A percentile compares a stretch with the other conserved stretches of the same genome.
These are phyloP conservation scores for Phoma sp. DNA, from an alignment of 2,329 filamentous ascomycete genomes.

Conservation along the genomic window DNA sequence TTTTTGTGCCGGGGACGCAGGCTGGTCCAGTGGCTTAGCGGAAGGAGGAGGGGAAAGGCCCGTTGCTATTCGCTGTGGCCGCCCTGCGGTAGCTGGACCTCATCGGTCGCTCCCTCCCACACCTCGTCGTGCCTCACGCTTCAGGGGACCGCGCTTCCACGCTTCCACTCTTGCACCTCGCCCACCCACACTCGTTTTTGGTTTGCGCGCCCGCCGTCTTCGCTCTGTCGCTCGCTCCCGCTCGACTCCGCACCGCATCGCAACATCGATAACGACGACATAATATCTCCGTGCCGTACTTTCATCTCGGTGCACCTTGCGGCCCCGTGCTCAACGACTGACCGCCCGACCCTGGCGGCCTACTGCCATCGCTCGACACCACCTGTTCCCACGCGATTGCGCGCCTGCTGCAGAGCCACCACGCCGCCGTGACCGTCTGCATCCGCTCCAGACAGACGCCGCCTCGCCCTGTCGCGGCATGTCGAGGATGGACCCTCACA, in stretches of 20 bases:
- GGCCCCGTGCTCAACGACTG: slow-evolving; percentile 23
- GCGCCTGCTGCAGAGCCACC: slow-evolving; percentile 3
- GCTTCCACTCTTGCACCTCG: slow-evolving; percentile 7
- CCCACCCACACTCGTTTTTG: slow-evolving; percentile 17
- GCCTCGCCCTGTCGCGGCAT: slow-evolving; percentile 33
- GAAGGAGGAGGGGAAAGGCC: slow-evolving; percentile 14
- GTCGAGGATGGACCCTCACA: slow-evolving; percentile 39
- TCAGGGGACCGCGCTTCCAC: slow-evolving; percentile 10
- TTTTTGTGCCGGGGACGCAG: slow-evolving; percentile 36
- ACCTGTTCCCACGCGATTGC: slow-evolving; percentile 21
- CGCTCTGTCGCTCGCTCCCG: slow-evolving; percentile 9
- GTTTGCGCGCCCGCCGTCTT: slow-evolving; percentile 2
- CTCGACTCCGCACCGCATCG: not conserved
- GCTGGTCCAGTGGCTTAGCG: slow-evolving; percentile 27
- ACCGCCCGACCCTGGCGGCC: slow-evolving; percentile 11
- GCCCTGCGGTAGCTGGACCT: slow-evolving; percentile 15
- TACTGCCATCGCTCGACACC: slow-evolving; percentile 5
- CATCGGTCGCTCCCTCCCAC: slow-evolving; percentile 16
- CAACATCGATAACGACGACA: slow-evolving; percentile 11
- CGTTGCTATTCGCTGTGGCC: slow-evolving; percentile 10
- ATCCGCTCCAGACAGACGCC: slow-evolving; percentile 14
- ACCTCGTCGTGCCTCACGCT: slow-evolving; percentile 6
- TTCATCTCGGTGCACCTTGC: slow-evolving; percentile 19
- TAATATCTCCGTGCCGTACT: slow-evolving; percentile 19
- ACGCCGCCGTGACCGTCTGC: slow-evolving; percentile 14